These are phyloP conservation scores for Leishmania tarentolae DNA, from an alignment of 208 protist species.

Conservation along the genomic window DNA sequence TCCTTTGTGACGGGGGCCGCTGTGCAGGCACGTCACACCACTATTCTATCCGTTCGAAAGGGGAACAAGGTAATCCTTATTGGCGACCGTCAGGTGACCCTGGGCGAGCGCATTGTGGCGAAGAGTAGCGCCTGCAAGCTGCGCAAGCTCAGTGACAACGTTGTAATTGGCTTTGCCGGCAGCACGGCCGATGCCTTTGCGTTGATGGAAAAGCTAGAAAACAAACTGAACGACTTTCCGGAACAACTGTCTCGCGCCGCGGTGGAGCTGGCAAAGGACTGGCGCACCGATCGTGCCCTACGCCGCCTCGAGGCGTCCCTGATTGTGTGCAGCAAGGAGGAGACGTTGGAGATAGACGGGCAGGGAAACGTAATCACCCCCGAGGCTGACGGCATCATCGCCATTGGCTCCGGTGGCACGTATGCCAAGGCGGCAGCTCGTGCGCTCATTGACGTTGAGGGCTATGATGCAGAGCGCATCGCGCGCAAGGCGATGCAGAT, in stretches of 20 bases:
- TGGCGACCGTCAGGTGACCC: constrained; percentile 94
- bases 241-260: constrained; percentile 92
- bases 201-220: constrained; percentile 95
- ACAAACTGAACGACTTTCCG: constrained; percentile 93
- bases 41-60: constrained; percentile 94
- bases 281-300: constrained; percentile 94
- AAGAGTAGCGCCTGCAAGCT: constrained; percentile 90
- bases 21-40: constrained; percentile 83
- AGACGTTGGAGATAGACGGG: constrained; percentile 94
- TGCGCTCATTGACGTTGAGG: constrained; percentile 91
- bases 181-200: constrained; percentile 95
- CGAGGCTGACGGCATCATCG: constrained; percentile 93
- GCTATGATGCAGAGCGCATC: constrained; percentile 89
- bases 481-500: constrained; percentile 95
- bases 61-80: constrained; percentile 93
- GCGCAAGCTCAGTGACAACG: constrained; percentile 73
- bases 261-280: constrained; percentile 96
- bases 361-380: constrained; percentile 96
- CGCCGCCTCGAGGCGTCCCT: constrained; percentile 94
- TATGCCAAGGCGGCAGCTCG: constrained; percentile 94
- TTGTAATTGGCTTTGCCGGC: constrained; percentile 94
- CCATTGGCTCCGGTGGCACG: constrained; percentile 93
- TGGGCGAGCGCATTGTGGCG: constrained; percentile 91
- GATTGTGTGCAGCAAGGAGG: constrained; percentile 90
- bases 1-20: constrained; percentile 35